These are phyloP conservation scores for Xylaria flabelliformis DNA, from an alignment of 495 filamentous ascomycete species.

Conservation along the genomic window DNA sequence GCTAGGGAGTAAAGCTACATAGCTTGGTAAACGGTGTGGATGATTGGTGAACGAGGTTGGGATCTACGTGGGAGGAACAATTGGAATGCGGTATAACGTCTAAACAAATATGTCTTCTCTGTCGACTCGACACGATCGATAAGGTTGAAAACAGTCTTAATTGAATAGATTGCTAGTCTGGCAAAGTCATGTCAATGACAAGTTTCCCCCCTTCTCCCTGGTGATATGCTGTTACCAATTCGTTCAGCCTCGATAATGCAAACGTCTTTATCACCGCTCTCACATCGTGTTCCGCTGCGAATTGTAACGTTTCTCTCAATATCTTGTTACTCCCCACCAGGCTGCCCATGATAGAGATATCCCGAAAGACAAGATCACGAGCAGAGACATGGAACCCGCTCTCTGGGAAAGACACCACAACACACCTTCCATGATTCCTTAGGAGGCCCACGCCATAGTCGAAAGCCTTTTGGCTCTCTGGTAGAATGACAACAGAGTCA, in stretches of 20 bases:
- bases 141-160: constrained; percentile 1
- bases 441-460: constrained; percentile 51
- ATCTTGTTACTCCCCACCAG: constrained; percentile 45
- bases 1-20: constrained; percentile 28
- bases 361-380: constrained; percentile 48
- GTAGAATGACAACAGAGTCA: constrained; percentile 52
- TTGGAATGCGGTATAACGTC: not conserved
- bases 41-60: not conserved
- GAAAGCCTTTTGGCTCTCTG: constrained; percentile 48
- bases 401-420: constrained; percentile 49
- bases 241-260: constrained; percentile 43
- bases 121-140: not conserved
- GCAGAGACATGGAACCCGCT: constrained; percentile 47
- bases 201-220: constrained; percentile 49
- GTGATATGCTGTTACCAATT: constrained; percentile 52
- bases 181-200: constrained; percentile 47
- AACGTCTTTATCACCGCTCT: constrained; percentile 45
- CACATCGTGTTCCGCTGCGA: constrained; percentile 41
- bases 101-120: too few relatives aligned
- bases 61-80: not conserved
- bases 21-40: not conserved
- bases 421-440: constrained; percentile 47
- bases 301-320: constrained; percentile 45
- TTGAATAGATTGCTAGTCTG: constrained; percentile 19
- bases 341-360: constrained; percentile 46